Evolutionary conservation across 345 rosid genomes (phyloP).

Genomic region (Syzygium aqueum): DNA sequence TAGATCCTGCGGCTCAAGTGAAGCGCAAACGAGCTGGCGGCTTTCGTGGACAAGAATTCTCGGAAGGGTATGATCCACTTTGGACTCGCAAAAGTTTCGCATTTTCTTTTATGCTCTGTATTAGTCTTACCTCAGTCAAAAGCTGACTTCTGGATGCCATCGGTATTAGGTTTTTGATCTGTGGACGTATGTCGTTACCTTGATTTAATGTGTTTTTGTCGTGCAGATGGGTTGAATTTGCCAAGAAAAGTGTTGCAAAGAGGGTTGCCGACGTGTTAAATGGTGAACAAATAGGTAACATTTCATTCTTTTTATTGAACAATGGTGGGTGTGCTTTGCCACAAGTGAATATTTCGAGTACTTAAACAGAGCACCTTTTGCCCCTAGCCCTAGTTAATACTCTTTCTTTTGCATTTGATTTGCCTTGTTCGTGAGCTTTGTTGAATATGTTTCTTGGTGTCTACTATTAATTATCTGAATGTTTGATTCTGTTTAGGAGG

Average conservation of each 20-base stretch:
- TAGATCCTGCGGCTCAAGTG: slow-evolving; percentile 42
- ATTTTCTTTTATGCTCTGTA: neutral
- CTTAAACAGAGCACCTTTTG: neutral
- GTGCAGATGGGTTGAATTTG: slow-evolving; percentile 92
- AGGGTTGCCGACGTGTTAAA: slow-evolving; percentile 76
- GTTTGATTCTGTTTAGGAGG: slow-evolving; percentile 46
- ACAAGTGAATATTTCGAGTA: neutral
- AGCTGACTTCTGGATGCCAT: neutral
- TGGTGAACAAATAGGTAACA: slow-evolving; percentile 85
- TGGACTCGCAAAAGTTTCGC: neutral
- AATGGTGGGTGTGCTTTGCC: neutral
- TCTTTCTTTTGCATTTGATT: neutral
- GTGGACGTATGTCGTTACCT: neutral
- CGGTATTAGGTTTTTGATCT: neutral
- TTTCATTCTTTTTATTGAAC: neutral
- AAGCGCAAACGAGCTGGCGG: slow-evolving; percentile 35
- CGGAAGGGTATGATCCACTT: slow-evolving; percentile 58
- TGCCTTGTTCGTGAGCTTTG: neutral
- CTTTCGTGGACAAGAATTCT: slow-evolving; percentile 45
- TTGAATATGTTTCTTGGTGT: neutral
- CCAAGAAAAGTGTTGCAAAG: slow-evolving; percentile 66
- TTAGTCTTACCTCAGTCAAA: neutral
- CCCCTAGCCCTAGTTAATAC: neutral
- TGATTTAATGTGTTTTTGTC: neutral
- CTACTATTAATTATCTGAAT: neutral